Evolutionary conservation across 2,329 filamentous ascomycete species (phyloP).

Genomic region (Claviceps capensis): DNA sequence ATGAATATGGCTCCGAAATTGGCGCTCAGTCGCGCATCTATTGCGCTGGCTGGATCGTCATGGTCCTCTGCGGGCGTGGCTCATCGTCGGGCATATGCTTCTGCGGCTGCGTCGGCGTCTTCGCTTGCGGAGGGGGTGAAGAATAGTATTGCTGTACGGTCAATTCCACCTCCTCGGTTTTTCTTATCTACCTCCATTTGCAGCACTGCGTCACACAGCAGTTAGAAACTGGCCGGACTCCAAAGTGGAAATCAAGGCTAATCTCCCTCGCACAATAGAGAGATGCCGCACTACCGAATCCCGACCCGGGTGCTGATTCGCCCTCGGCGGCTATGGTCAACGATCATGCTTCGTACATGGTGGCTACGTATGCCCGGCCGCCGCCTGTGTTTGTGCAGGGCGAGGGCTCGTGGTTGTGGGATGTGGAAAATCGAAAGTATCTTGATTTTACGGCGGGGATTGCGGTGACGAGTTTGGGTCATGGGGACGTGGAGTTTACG

Average conservation of each 20-base stretch:
- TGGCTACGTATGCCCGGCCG: conserved; percentile 86
- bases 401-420: conserved; percentile 77
- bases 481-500: conserved; percentile 70
- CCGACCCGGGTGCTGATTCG: conserved; percentile 62
- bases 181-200: neutral
- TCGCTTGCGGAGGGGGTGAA: conserved; percentile 21
- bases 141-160: conserved; percentile 21
- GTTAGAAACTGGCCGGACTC: no score
- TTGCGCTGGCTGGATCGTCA: conserved; percentile 12
- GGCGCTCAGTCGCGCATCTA: conserved; percentile 25
- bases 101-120: conserved; percentile 18
- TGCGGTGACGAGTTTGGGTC: conserved; percentile 84
- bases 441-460: conserved; percentile 94
- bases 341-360: conserved; percentile 76
- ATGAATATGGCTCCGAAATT: conserved; percentile 25
- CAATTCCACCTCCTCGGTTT: neutral
- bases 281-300: conserved; percentile 38
- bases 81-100: conserved; percentile 2
- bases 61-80: conserved; percentile 7
- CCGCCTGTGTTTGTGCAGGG: conserved; percentile 82
- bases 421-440: conserved; percentile 78
- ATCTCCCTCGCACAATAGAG: conserved; percentile 8
- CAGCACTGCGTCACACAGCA: neutral
- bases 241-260: neutral
- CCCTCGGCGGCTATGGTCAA: conserved; percentile 60